These are phyloP conservation scores for Wallemia mellicola DNA, from an alignment of 1,284 basidiomycete genomes.

Conservation along the genomic window DNA sequence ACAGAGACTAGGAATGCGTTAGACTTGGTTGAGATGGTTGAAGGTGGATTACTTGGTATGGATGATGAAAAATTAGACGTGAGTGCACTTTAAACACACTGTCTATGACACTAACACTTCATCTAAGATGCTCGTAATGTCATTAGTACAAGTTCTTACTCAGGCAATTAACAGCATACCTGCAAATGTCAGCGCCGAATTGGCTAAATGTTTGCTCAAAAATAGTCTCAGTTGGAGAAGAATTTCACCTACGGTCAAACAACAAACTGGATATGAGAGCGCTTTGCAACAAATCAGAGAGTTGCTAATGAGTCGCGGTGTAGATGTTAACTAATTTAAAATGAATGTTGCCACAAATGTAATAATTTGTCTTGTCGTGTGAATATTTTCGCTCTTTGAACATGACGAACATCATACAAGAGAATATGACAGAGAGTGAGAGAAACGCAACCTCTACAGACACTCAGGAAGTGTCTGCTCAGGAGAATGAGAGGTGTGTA, in stretches of 20 bases:
- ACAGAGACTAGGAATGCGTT: conserved; percentile 30
- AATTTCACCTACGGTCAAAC: neutral
- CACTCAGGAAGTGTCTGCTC: neutral
- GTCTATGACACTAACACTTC: neutral
- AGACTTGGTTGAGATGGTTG: conserved; percentile 50
- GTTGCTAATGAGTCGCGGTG: neutral
- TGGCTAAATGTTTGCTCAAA: neutral
- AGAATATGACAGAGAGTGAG: neutral
- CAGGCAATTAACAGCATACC: neutral
- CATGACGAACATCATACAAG: neutral
- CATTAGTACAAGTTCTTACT: neutral
- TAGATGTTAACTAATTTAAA: neutral
- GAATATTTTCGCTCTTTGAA: neutral
- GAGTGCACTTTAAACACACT: neutral
- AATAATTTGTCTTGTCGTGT: neutral
- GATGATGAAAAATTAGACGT: neutral
- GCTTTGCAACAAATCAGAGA: neutral
- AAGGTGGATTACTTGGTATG: conserved; percentile 13
- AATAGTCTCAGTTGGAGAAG: neutral
- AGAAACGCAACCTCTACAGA: neutral
- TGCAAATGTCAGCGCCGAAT: neutral
- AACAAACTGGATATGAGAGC: neutral
- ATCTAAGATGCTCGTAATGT: neutral
- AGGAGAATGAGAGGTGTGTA: neutral
- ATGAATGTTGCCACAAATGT: neutral